Base-by-base conservation (phyloP, 495 filamentous ascomycete species). In the Clohesyomyces aquaticus region DNA sequence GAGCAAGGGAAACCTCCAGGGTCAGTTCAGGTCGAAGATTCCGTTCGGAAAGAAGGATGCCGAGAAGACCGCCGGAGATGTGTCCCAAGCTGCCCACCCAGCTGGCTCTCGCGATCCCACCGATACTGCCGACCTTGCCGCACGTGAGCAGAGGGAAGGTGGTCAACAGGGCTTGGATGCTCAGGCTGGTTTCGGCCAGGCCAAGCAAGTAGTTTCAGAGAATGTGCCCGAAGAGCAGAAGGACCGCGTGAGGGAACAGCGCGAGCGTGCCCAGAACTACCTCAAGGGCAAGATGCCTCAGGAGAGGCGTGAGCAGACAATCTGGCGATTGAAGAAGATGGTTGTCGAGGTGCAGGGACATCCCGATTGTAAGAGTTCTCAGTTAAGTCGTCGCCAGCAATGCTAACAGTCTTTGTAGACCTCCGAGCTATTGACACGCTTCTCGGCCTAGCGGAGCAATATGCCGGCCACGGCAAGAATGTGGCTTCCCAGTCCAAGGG, bases 281-380 rank as follows among this genome's bases (percentile, higher is more conserved):
- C 73, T 96, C 23, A 79, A 81, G 16, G 80, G 85, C 53, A 98
- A 97, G 80, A 80, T 98, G 74, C 93, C 94, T 0, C 80, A 93
- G 79, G 93, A 98, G 77, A 91, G 95, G 60, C 91, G 93, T 27
- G 92, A 98, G 1, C 93, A 96, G 79, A 86, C 86, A 23, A 85
- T 97, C 69, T 97, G 86, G 83, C 89, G 94, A 49, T 75, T 98
- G 59, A 98, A 97, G 85, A 98, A 97, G 84, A 96, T 98, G 90
- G 77, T 98, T 25, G 82, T 96, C 57, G 94, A 98, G 80, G 88
- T 96, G 58, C 94, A 98, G 74, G 87, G 91, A 41, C 94, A 96
- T 72, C 84, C 87, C 53, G 94, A 98, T 65, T 98, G 32, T 38
- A 38, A 38, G 32, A 6, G 6, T n/a, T n/a, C n/a, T n/a, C n/a